Evolutionary conservation across 495 filamentous ascomycete genomes (phyloP).

Genomic region (Lepraria neglecta): DNA sequence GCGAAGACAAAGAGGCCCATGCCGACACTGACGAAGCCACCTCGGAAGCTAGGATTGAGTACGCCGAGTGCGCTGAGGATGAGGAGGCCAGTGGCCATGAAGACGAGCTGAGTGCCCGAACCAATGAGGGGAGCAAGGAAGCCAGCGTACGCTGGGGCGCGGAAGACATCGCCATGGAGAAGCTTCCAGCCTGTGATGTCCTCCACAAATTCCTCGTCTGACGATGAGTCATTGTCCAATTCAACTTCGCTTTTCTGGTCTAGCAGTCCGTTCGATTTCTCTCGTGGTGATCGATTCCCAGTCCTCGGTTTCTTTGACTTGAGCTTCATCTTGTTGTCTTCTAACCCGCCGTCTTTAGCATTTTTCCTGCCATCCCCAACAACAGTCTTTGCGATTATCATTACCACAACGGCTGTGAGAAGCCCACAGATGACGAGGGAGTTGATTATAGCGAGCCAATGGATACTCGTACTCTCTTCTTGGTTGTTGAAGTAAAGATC

Average conservation of each 20-base stretch:
- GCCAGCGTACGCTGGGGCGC: slow-evolving; percentile 64
- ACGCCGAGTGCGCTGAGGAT: slow-evolving; percentile 76
- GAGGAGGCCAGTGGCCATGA: slow-evolving; percentile 75
- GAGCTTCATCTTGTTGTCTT: slow-evolving; percentile 60
- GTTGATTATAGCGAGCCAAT: slow-evolving; percentile 91
- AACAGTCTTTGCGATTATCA: slow-evolving; percentile 79
- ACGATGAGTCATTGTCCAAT: slow-evolving; percentile 54
- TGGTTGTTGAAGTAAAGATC: slow-evolving; percentile 91
- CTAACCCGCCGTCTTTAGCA: slow-evolving; percentile 56
- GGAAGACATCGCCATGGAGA: slow-evolving; percentile 92
- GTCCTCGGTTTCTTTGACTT: slow-evolving; percentile 38
- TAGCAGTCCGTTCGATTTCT: slow-evolving; percentile 56
- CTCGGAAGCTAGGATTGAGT: slow-evolving; percentile 85
- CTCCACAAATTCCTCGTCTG: slow-evolving; percentile 73
- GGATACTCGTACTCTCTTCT: slow-evolving; percentile 75
- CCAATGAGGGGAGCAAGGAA: slow-evolving; percentile 81
- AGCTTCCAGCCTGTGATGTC: slow-evolving; percentile 92
- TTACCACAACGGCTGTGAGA: slow-evolving; percentile 74
- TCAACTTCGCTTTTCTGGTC: slow-evolving; percentile 58
- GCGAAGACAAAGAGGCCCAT: slow-evolving; percentile 84
- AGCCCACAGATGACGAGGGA: slow-evolving; percentile 80
- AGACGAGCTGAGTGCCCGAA: slow-evolving; percentile 83
- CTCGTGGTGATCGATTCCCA: slow-evolving; percentile 44
- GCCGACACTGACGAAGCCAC: slow-evolving; percentile 84
- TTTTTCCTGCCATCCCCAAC: slow-evolving; percentile 71